phyloP scores from a whole-genome alignment of 345 rosid genomes.

The rapeseed (Brassica napus) region Da-Ae NC_063452.1:61847001-61847500 shows the following conservation, averaged over 20 bases:
- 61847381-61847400: constrained; percentile 78
- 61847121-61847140: constrained; percentile 72
- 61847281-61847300: constrained; percentile 75
- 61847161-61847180: constrained; percentile 73
- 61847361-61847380: constrained; percentile 44
- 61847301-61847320: constrained; percentile 75
- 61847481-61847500: constrained; percentile 51
- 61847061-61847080: constrained; percentile 63
- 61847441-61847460: constrained; percentile 82
- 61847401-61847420: constrained; percentile 81
- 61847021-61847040: constrained; percentile 80
- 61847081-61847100: constrained; percentile 70
- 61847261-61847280: constrained; percentile 74
- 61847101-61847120: constrained; percentile 66
- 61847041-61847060: constrained; percentile 75
- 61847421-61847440: constrained; percentile 77
- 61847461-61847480: constrained; percentile 78
- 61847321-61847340: constrained; percentile 69
- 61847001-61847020: constrained; percentile 61
- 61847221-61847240: constrained; percentile 71
- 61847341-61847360: constrained; percentile 81
- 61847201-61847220: constrained; percentile 57
- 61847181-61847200: constrained; percentile 73
- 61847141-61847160: constrained; percentile 74
- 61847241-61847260: constrained; percentile 74